phyloP scores from a whole-genome alignment of 1,139 yeast genomes.

The Eremothecium gossypii region DNA sequence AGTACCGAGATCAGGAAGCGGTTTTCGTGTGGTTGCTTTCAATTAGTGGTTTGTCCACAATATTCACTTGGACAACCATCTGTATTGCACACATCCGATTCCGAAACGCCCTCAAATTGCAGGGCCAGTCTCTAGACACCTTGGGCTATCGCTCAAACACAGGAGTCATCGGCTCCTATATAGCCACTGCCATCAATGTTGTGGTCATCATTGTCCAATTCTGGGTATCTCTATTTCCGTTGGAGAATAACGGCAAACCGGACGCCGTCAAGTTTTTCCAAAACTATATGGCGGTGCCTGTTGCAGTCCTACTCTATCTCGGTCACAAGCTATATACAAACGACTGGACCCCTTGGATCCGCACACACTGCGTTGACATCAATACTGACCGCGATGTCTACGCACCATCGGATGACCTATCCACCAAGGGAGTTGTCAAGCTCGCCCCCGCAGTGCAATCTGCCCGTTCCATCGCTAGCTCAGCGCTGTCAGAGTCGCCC shows the following conservation, averaged over 20 bases:
- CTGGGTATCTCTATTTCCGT: conserved; percentile 63
- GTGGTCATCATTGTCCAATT: conserved; percentile 61
- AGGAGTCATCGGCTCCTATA: conserved; percentile 55
- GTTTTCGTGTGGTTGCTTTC: conserved; percentile 75
- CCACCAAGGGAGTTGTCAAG: no score
- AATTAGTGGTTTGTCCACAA: conserved; percentile 68
- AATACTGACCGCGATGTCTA: conserved; percentile 37
- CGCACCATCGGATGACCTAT: no score
- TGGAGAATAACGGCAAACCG: conserved; percentile 43
- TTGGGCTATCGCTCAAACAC: conserved; percentile 52
- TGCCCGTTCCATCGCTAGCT: no score
- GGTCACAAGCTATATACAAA: conserved; percentile 38
- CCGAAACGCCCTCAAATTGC: conserved; percentile 53
- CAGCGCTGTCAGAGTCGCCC: no score
- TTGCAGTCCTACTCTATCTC: conserved; percentile 36
- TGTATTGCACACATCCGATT: conserved; percentile 63
- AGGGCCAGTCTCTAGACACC: conserved; percentile 51
- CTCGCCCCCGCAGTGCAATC: no score
- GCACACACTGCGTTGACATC: conserved; percentile 37
- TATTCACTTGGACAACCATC: conserved; percentile 77
- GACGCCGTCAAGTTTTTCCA: conserved; percentile 34
- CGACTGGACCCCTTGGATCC: conserved; percentile 30
- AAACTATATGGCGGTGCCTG: conserved; percentile 41
- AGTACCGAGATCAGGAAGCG: conserved; percentile 48
- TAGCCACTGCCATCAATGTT: conserved; percentile 47